A percentile compares a stretch with the other conserved stretches of the same genome.
Conservation (phyloP, 208 protist species). For the Leptomonas pyrrhocoris region DNA sequence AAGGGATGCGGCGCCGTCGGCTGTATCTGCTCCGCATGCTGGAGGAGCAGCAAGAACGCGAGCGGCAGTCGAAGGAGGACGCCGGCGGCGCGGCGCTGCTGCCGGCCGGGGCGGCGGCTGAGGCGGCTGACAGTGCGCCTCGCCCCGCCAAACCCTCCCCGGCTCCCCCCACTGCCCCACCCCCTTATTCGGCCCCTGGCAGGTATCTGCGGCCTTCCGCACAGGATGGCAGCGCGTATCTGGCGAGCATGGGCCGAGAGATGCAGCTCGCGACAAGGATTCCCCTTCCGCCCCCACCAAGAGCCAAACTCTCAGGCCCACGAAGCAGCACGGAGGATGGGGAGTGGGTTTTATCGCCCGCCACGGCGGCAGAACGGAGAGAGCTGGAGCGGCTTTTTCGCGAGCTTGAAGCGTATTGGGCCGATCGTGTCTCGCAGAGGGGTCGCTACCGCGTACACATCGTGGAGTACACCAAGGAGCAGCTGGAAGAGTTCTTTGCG, state of each 20-base stretch:
- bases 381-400: conserved; percentile 59
- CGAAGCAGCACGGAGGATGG: neutral
- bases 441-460: conserved; percentile 50
- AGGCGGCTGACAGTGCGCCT: neutral
- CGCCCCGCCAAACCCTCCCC: neutral
- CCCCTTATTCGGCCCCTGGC: neutral
- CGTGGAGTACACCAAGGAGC: conserved; percentile 59
- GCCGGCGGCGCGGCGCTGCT: neutral
- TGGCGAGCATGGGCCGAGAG: too few relatives aligned
- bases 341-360: conserved; percentile 15
- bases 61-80: conserved; percentile 11
- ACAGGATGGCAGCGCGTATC: too few relatives aligned
- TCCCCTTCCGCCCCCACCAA: conserved; percentile 1
- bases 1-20: conserved; percentile 42
- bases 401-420: conserved; percentile 53
- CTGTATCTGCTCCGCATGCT: conserved; percentile 44
- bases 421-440: conserved; percentile 17
- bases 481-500: conserved; percentile 73
- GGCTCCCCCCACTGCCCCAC: neutral
- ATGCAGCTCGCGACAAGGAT: neutral
- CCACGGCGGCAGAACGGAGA: conserved; percentile 36
- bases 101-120: conserved; percentile 2
- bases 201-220: too few relatives aligned
- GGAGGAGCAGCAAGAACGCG: conserved; percentile 23
- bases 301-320: neutral